These are phyloP conservation scores for Geotrichum macrosporum DNA, from an alignment of 1,139 yeast species.

Conservation along the genomic window DNA sequence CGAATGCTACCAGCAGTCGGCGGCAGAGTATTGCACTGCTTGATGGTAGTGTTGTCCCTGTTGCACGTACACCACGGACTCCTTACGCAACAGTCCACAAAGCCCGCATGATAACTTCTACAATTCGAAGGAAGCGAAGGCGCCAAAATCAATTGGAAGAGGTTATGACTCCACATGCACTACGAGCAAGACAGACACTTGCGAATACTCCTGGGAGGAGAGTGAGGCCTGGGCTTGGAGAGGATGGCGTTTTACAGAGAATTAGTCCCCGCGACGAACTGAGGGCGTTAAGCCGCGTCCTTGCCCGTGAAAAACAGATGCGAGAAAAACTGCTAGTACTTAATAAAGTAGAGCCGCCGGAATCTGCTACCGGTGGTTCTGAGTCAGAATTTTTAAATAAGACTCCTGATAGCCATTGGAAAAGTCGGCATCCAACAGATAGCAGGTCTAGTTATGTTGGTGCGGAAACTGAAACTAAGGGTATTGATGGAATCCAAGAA, in stretches of 20 bases:
- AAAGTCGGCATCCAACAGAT: too few species aligned
- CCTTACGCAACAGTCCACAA: slow-evolving; percentile 19
- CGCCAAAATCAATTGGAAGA: slow-evolving; percentile 11
- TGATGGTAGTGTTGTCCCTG: slow-evolving; percentile 7
- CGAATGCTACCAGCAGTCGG: slow-evolving; percentile 4
- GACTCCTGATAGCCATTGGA: neutral
- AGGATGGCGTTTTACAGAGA: slow-evolving; percentile 9
- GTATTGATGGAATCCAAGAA: neutral
- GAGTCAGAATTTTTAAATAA: neutral
- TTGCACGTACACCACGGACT: slow-evolving; percentile 16
- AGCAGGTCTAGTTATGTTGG: neutral
- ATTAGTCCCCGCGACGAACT: slow-evolving; percentile 16
- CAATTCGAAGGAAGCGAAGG: slow-evolving; percentile 16
- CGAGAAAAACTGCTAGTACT: slow-evolving; percentile 9
- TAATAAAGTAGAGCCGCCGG: neutral
- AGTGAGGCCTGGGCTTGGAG: slow-evolving; percentile 1
- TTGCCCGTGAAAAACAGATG: slow-evolving; percentile 12
- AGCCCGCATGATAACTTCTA: slow-evolving; percentile 18
- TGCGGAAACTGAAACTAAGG: neutral
- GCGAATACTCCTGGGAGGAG: slow-evolving; percentile 13
- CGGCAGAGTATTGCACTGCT: slow-evolving; percentile 3
- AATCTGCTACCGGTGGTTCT: neutral
- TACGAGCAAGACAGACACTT: slow-evolving; percentile 12
- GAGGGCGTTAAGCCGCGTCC: slow-evolving; percentile 14
- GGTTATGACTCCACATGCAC: slow-evolving; percentile 16